Conservation (phyloP, 176 grass and related monocot species). For the Echinochloa phyllopogon region DNA sequence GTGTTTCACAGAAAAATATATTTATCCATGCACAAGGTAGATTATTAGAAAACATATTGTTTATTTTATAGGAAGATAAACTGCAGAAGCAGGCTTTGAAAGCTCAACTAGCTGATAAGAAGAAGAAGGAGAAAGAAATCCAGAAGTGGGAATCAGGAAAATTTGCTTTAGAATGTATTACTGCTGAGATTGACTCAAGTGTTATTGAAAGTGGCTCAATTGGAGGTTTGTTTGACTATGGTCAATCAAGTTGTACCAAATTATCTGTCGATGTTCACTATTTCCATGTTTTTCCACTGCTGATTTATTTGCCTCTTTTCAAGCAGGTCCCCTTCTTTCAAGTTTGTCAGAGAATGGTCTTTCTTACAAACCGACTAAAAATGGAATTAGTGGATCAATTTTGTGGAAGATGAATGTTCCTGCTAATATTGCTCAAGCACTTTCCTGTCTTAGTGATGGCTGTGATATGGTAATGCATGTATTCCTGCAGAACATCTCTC, state of each 20-base stretch:
- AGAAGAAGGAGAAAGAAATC: conserved; percentile 69
- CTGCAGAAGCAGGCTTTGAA: conserved; percentile 67
- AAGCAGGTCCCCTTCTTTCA: conserved; percentile 64
- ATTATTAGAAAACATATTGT: conserved; percentile 3
- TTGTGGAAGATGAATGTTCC: conserved; percentile 81
- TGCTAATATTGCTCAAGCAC: conserved; percentile 53
- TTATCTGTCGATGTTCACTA: background rate
- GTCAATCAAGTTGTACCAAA: background rate
- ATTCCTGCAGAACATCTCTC: no score
- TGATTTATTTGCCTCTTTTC: background rate
- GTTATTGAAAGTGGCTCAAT: conserved; percentile 65
- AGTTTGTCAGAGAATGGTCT: conserved; percentile 64
- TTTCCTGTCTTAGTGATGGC: background rate
- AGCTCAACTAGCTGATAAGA: conserved; percentile 57
- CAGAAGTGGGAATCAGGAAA: conserved; percentile 80
- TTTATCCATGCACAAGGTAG: background rate
- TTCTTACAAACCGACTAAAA: conserved; percentile 45
- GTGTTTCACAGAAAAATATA: conserved; percentile 20
- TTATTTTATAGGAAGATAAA: conserved; percentile 71
- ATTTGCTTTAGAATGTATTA: conserved; percentile 69
- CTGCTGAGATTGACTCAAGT: conserved; percentile 63
- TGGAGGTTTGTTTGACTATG: conserved; percentile 58
- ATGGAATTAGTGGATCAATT: conserved; percentile 67
- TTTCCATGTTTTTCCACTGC: background rate
- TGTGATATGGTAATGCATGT: conserved; percentile 1